These are phyloP conservation scores for Austropuccinia psidii DNA, from an alignment of 1,284 basidiomycete species.

Conservation along the genomic window DNA sequence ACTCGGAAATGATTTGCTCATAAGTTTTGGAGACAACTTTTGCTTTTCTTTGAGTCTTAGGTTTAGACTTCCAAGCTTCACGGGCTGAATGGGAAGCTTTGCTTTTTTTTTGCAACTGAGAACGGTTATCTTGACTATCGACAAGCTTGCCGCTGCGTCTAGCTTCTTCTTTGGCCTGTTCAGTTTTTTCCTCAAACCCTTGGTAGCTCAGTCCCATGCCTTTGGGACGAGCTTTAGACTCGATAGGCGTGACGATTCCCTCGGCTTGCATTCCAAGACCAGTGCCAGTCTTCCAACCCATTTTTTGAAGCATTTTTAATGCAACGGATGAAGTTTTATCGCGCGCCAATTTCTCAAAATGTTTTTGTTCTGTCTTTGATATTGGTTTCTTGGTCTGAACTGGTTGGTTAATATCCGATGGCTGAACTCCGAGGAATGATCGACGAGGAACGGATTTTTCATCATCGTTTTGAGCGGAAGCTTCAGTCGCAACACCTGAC, in stretches of 20 bases:
- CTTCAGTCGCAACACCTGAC: slow-evolving; percentile 39
- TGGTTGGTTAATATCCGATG: slow-evolving; percentile 51
- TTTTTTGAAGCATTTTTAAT: slow-evolving; percentile 79
- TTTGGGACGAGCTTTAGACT: slow-evolving; percentile 71
- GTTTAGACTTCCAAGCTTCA: slow-evolving; percentile 52
- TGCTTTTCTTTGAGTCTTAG: slow-evolving; percentile 61
- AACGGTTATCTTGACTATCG: slow-evolving; percentile 38
- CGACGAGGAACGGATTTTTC: slow-evolving; percentile 47
- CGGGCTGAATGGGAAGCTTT: slow-evolving; percentile 38
- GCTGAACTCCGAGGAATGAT: slow-evolving; percentile 51
- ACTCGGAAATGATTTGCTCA: slow-evolving; percentile 82
- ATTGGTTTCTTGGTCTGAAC: slow-evolving; percentile 53
- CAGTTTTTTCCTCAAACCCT: slow-evolving; percentile 77
- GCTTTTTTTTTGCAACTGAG: slow-evolving; percentile 24
- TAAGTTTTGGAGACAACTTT: slow-evolving; percentile 88
- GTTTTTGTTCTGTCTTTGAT: slow-evolving; percentile 60
- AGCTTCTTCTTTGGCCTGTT: slow-evolving; percentile 77
- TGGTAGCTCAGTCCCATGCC: slow-evolving; percentile 73
- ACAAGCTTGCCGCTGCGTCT: slow-evolving; percentile 39
- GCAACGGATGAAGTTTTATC: slow-evolving; percentile 58
- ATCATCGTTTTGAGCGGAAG: slow-evolving; percentile 6
- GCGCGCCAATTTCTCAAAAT: slow-evolving; percentile 65
- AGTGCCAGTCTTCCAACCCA: slow-evolving; percentile 81
- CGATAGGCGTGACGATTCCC: slow-evolving; percentile 80
- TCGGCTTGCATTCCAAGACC: slow-evolving; percentile 71